phyloP scores from a whole-genome alignment of 495 filamentous ascomycete species.

The Cercophora scortea region DNA sequence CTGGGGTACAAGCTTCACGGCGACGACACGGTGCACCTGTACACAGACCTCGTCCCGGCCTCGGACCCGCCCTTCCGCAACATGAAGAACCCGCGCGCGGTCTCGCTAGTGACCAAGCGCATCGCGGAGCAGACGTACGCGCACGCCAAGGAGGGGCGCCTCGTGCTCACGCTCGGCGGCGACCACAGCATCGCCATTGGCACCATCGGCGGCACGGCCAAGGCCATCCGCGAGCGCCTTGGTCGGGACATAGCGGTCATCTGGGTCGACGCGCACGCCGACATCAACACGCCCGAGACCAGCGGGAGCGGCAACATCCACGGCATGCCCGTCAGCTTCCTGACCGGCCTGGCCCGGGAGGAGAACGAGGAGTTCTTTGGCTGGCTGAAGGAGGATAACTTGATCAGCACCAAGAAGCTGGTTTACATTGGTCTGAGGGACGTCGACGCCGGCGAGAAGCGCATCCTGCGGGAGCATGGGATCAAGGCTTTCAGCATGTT shows the following conservation, averaged over 20 bases:
- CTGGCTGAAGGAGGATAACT: conserved; percentile 62
- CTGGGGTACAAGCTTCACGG: conserved; percentile 82
- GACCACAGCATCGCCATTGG: conserved; percentile 97
- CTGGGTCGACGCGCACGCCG: conserved; percentile 97
- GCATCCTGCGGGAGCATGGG: conserved; percentile 73
- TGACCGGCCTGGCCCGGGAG: conserved; percentile 74
- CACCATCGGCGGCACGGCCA: conserved; percentile 74
- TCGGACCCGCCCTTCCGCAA: conserved; percentile 69
- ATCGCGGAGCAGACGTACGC: conserved; percentile 81
- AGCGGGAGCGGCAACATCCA: conserved; percentile 90
- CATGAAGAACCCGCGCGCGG: conserved; percentile 90
- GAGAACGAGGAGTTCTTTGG: conserved; percentile 72
- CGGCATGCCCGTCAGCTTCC: conserved; percentile 93
- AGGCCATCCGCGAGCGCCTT: conserved; percentile 75
- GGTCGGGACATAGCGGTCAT: conserved; percentile 83
- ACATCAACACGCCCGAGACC: conserved; percentile 94
- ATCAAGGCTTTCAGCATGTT: conserved; percentile 99
- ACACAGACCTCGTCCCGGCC: conserved; percentile 65
- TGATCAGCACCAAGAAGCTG: conserved; percentile 66
- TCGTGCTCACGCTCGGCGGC: conserved; percentile 88
- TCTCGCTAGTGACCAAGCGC: conserved; percentile 75
- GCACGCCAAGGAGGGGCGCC: conserved; percentile 75
- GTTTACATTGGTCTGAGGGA: conserved; percentile 97
- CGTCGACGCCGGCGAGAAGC: conserved; percentile 88
- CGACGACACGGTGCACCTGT: conserved; percentile 77